Evolutionary conservation across 148 eudicot species (phyloP), one percentile per base, ranked within the genome.

Genomic region (Agrostemma githago): DNA sequence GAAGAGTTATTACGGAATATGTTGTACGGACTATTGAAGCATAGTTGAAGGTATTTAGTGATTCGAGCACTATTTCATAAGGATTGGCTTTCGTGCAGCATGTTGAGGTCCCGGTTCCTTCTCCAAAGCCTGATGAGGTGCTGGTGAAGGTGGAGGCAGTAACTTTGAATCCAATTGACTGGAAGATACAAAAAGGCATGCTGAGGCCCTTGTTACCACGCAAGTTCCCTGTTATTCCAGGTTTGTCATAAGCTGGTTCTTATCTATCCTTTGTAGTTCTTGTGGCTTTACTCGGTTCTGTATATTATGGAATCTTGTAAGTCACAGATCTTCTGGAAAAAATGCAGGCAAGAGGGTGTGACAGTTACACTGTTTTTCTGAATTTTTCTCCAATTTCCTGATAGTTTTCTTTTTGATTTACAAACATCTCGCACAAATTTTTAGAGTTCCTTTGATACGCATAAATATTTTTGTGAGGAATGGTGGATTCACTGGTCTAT

Each of bases 121-220:
- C 68, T 66, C 92, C 96, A 7, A 84, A 73, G 38, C 76, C 78
- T 60, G 91, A 79, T 74, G 94, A 93, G 72, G 85, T 90, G 68
- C 79, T 93, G 68, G 39, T 93, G 7, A 93, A 89, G 72, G 44
- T 93, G 74, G 94, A 93, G 82, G 98, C 98, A 42, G 82, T 83
- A 21, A 85, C 88, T 72, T 62, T 93, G 34, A 93, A 93, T 79
- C 96, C 96, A 6, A 3, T 82, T 76, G 96, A 93, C 76, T 89
- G 90, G 86, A 93, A 88, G 75, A 83, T 89, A 39, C 90, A 91
- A 79, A 82, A 81, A 65, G 89, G 90, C 71, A 16, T 79, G 72
- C 59, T 84, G 5, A 81, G 92, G 54, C 96, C 91, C 16, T 1
- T 80, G 56, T 68, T 85, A 16, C 92, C 98, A 19, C 81, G 84